A percentile compares a stretch with the other conserved stretches of the same genome.
Conservation (phyloP, 1,284 basidiomycete species). For the Gomphus bonarii region DNA sequence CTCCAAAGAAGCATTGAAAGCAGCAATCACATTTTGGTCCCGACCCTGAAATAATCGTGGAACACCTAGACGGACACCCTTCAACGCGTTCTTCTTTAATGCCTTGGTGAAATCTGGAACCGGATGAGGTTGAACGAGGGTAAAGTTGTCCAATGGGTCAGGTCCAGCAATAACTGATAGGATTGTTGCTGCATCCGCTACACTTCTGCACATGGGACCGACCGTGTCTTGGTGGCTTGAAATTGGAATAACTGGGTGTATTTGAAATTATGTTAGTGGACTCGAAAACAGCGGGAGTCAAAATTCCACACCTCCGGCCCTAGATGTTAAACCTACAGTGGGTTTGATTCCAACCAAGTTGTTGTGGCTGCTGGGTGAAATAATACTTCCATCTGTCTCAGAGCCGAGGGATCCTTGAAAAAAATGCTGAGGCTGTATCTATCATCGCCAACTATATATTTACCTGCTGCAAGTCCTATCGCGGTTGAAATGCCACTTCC, state of each 20-base stretch:
- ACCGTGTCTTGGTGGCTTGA: conserved; percentile 40
- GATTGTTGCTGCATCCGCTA: conserved; percentile 34
- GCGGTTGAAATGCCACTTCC: conserved; percentile 15
- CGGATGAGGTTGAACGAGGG: conserved; percentile 24
- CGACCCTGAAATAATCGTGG: conserved; percentile 21
- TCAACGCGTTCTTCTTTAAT: conserved; percentile 24
- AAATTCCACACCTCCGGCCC: conserved; percentile 30
- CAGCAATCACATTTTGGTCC: conserved; percentile 19
- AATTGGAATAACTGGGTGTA: conserved; percentile 34
- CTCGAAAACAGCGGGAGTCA: too few species aligned
- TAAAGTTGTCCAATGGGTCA: conserved; percentile 35
- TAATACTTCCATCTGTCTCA: conserved; percentile 19
- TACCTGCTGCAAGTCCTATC: conserved; percentile 14
- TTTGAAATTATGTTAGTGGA: too few species aligned
- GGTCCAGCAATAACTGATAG: conserved; percentile 34
- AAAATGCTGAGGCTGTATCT: not conserved
- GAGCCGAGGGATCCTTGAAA: conserved; percentile 14
- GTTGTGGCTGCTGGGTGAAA: conserved; percentile 26
- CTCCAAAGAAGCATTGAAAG: conserved; percentile 30
- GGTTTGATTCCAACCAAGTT: conserved; percentile 45
- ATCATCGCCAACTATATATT: not conserved
- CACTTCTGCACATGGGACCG: conserved; percentile 37
- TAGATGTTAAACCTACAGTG: conserved; percentile 39
- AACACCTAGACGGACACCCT: conserved; percentile 32
- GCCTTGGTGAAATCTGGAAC: conserved; percentile 24